phyloP scores from a whole-genome alignment of 164 flowering plant species.

The Cinnamomum chago region DNA sequence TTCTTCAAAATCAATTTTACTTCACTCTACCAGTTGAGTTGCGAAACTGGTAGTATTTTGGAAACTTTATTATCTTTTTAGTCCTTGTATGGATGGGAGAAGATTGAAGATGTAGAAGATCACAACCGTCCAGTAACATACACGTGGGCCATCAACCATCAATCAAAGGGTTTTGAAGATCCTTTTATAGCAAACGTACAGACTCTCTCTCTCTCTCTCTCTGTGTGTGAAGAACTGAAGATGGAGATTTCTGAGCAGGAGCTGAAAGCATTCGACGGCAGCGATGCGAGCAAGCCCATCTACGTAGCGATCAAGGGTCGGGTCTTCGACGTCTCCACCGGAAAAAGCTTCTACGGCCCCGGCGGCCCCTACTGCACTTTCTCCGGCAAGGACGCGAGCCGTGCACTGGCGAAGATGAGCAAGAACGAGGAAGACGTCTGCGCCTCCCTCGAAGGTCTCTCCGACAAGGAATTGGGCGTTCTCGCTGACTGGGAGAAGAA shows the following conservation, averaged over 20 bases:
- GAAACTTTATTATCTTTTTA: too few species aligned
- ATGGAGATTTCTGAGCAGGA: constrained; percentile 62
- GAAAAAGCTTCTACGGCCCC: constrained; percentile 82
- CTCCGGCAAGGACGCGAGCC: constrained; percentile 89
- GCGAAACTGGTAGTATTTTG: too few species aligned
- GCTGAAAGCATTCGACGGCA: constrained; percentile 65
- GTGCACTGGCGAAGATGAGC: constrained; percentile 96
- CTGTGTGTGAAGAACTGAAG: not conserved
- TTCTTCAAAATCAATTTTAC: too few species aligned
- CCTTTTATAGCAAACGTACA: not conserved
- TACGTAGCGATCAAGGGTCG: constrained; percentile 82
- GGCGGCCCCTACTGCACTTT: constrained; percentile 85
- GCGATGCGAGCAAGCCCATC: constrained; percentile 71
- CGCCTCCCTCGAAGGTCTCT: constrained; percentile 61
- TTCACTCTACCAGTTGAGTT: too few species aligned
- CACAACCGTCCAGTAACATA: not conserved
- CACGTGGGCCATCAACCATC: too few species aligned
- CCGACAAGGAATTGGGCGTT: constrained; percentile 79
- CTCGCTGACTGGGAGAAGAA: constrained; percentile 92
- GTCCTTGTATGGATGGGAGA: too few species aligned
- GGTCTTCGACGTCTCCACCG: constrained; percentile 79
- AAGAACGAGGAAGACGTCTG: constrained; percentile 75
- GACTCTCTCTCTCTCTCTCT: not conserved
- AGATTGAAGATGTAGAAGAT: not conserved
- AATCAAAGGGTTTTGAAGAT: not conserved